A percentile compares a stretch with the other conserved stretches of the same genome.
phyloP scores from a whole-genome alignment of 2,329 filamentous ascomycete genomes.

The Tolypocladium tundrense region DNA sequence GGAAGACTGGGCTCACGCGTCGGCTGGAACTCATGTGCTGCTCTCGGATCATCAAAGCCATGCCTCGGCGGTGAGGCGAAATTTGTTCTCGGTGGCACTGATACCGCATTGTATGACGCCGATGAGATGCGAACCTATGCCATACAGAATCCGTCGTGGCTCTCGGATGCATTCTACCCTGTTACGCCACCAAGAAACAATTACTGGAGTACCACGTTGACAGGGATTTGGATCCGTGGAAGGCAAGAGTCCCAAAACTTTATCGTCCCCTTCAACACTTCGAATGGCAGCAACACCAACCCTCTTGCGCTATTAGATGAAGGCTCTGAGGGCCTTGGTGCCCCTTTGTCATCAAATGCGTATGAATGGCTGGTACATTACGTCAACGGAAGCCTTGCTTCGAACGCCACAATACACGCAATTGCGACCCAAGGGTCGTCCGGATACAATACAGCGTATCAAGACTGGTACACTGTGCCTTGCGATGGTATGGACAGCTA shows the following conservation, averaged over 20 bases:
- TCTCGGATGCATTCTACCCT: neutral
- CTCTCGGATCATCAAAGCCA: neutral
- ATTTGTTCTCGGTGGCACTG: neutral
- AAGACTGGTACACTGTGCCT: slow-evolving; percentile 1
- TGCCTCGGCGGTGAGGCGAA: slow-evolving; percentile 1
- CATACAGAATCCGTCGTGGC: neutral
- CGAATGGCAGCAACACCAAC: neutral
- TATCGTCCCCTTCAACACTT: neutral
- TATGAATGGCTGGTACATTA: neutral
- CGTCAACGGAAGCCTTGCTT: neutral
- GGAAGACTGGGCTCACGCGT: neutral
- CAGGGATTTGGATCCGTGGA: neutral
- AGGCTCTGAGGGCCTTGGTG: slow-evolving; percentile 1
- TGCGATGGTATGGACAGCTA: neutral
- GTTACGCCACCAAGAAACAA: neutral
- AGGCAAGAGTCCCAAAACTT: neutral
- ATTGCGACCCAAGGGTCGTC: neutral
- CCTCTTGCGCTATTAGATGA: neutral
- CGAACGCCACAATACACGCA: neutral
- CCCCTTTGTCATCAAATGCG: neutral
- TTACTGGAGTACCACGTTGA: neutral
- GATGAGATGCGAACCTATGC: neutral
- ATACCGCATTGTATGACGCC: neutral
- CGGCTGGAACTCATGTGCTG: neutral
- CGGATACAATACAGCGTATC: neutral